phyloP scores from a whole-genome alignment of 495 filamentous ascomycete genomes.

The Letharia lupina region DNA sequence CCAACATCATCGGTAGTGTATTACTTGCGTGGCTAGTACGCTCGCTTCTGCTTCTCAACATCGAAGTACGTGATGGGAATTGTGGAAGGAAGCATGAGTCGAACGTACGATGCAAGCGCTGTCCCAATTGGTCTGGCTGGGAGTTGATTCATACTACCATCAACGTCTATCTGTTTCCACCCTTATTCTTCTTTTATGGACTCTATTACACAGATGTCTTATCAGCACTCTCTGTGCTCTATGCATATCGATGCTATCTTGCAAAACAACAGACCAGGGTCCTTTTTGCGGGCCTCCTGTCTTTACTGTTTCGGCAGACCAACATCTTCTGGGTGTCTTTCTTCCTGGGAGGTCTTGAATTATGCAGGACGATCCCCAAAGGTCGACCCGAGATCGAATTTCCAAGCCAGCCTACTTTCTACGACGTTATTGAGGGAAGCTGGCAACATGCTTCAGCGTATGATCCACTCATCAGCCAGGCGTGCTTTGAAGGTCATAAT shows the following conservation, averaged over 20 bases:
- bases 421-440: slow-evolving; percentile 16
- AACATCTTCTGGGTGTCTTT: slow-evolving; percentile 93
- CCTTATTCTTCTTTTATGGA: slow-evolving; percentile 88
- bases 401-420: slow-evolving; percentile 2
- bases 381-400: slow-evolving; percentile 20
- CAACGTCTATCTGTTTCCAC: slow-evolving; percentile 81
- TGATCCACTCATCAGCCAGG: slow-evolving; percentile 51
- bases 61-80: not conserved
- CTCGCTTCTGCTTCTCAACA: slow-evolving; percentile 1
- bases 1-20: slow-evolving; percentile 3
- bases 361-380: slow-evolving; percentile 39
- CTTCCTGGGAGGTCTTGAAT: slow-evolving; percentile 71
- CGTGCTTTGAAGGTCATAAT: slow-evolving; percentile 47
- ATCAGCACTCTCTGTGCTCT: slow-evolving; percentile 51
- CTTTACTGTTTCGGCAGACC: slow-evolving; percentile 78
- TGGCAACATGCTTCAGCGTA: slow-evolving; percentile 41
- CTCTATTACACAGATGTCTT: slow-evolving; percentile 89
- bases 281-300: slow-evolving; percentile 43
- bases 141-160: slow-evolving; percentile 53
- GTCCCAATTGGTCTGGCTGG: slow-evolving; percentile 2
- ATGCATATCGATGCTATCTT: slow-evolving; percentile 57
- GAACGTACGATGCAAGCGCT: not conserved
- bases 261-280: slow-evolving; percentile 21
- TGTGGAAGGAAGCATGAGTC: not conserved
- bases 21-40: not conserved